Conservation (phyloP, 2,329 filamentous ascomycete genomes). For the Cercospora sesami region DNA sequence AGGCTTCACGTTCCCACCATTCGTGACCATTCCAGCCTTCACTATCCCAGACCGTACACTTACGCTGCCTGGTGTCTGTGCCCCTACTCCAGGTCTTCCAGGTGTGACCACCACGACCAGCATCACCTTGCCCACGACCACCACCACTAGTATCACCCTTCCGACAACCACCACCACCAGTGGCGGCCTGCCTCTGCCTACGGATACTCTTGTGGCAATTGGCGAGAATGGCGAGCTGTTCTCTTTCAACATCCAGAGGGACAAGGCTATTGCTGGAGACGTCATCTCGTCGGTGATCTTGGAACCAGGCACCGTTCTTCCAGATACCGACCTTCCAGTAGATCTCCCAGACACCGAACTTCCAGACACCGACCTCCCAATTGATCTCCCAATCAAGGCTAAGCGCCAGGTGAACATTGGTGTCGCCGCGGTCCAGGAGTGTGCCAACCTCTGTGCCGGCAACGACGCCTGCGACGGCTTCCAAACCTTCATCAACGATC, state of each 20-base stretch:
- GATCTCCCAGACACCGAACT: not conserved
- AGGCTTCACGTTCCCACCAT: constrained; percentile 4
- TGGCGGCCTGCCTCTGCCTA: not conserved
- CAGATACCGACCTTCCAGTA: not conserved
- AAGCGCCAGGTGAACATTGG: not conserved
- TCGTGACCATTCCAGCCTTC: constrained; percentile 3
- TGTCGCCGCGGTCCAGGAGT: not conserved
- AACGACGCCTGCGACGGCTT: not conserved
- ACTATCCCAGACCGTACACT: constrained; percentile 3
- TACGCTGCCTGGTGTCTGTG: not conserved
- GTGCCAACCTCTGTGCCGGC: not conserved
- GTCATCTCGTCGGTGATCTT: not conserved
- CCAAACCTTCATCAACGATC: not conserved
- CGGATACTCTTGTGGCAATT: not conserved
- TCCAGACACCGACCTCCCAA: not conserved
- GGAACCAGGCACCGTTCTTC: not conserved
- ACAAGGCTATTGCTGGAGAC: not conserved
- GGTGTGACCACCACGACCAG: not conserved
- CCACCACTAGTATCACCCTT: not conserved
- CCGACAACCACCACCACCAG: not conserved
- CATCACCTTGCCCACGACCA: not conserved
- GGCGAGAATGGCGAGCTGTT: not conserved
- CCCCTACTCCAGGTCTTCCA: not conserved
- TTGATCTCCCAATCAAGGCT: not conserved
- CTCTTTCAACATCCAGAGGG: not conserved